Evolutionary conservation across 306 rosid species (phyloP).

Genomic region (Castanea sativa): DNA sequence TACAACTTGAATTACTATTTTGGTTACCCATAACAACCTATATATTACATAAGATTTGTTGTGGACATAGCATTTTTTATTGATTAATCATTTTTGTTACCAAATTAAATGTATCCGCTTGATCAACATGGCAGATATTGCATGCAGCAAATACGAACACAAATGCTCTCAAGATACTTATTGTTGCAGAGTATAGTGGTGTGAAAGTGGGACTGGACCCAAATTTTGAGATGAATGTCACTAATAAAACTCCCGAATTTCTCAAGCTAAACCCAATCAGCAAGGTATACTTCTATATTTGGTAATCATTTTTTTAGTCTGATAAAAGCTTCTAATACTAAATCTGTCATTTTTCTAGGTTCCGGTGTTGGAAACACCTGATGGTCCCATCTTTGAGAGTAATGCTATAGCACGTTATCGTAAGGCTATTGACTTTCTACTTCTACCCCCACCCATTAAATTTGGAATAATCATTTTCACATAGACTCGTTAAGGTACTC

Average conservation of each 20-base stretch:
- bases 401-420: conserved; percentile 85
- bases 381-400: conserved; percentile 77
- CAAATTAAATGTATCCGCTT: not conserved
- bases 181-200: conserved; percentile 57
- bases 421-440: not conserved
- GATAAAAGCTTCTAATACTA: too few relatives aligned
- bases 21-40: too few relatives aligned
- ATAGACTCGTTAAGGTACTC: too few relatives aligned
- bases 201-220: conserved; percentile 48
- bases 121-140: conserved; percentile 46
- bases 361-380: conserved; percentile 75
- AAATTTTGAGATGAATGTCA: conserved; percentile 64
- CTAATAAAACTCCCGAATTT: conserved; percentile 43
- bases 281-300: conserved; percentile 41
- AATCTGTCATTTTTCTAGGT: conserved; percentile 29
- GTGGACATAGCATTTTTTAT: too few relatives aligned
- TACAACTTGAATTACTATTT: too few relatives aligned
- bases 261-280: conserved; percentile 82
- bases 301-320: not conserved
- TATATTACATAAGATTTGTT: too few relatives aligned
- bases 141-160: conserved; percentile 47
- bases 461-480: not conserved
- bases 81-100: not conserved
- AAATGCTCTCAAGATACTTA: conserved; percentile 55
- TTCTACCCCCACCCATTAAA: not conserved